phyloP scores from a whole-genome alignment of 768 basidiomycete genomes.

The Termitomyces sp. region DNA sequence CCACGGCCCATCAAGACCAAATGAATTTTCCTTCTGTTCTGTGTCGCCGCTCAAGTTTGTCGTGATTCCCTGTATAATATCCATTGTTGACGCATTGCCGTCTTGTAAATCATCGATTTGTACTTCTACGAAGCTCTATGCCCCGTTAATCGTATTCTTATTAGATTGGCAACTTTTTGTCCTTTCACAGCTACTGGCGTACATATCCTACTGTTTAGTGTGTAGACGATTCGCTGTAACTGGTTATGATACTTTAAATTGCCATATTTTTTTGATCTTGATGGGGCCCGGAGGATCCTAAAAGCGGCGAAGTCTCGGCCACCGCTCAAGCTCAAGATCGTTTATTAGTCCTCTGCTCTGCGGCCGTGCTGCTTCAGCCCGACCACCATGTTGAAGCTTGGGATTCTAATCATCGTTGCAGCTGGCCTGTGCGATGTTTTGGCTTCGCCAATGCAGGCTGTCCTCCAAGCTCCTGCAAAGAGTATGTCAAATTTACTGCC shows the following conservation, averaged over 20 bases:
- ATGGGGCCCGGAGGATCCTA: neutral
- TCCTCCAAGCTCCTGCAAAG: conserved; percentile 24
- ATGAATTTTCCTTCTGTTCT: conserved; percentile 15
- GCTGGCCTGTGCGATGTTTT: conserved; percentile 19
- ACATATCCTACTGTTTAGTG: neutral
- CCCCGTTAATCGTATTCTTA: conserved; percentile 8
- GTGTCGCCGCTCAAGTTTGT: conserved; percentile 4
- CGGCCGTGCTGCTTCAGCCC: neutral
- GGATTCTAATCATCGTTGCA: conserved; percentile 19
- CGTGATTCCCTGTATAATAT: conserved; percentile 11
- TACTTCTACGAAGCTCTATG: conserved; percentile 10
- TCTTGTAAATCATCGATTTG: conserved; percentile 14
- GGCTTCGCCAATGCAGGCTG: conserved; percentile 34
- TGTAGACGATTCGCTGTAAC: neutral
- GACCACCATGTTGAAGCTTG: conserved; percentile 8
- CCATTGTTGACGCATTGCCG: conserved; percentile 8
- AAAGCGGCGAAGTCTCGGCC: conserved; percentile 7
- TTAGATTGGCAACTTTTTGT: neutral
- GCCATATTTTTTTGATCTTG: neutral
- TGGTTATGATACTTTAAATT: neutral
- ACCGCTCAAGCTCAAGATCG: neutral
- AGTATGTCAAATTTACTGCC: conserved; percentile 19
- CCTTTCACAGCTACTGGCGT: neutral
- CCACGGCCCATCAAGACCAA: conserved; percentile 38
- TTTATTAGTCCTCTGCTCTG: neutral